These are phyloP conservation scores for Aureobasidium zeae DNA, from an alignment of 2,329 filamentous ascomycete genomes.

Conservation along the genomic window DNA sequence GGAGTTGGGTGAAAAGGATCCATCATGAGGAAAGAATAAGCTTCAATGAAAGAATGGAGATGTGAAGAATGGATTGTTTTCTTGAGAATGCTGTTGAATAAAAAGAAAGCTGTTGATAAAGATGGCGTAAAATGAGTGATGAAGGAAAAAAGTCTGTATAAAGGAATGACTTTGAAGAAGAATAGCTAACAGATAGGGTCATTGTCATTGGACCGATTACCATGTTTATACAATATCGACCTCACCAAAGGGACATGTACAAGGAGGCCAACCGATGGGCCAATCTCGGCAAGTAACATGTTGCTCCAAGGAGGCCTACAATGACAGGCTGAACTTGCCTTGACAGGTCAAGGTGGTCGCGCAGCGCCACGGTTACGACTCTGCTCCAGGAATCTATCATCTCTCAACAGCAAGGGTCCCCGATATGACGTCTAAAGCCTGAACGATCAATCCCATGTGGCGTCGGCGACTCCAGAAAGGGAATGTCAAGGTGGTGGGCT, in stretches of 20 bases:
- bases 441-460: neutral
- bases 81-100: slow-evolving; percentile 39
- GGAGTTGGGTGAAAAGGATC: slow-evolving; percentile 27
- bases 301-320: slow-evolving; percentile 5
- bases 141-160: slow-evolving; percentile 28
- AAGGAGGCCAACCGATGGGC: slow-evolving; percentile 4
- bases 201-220: slow-evolving; percentile 12
- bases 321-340: slow-evolving; percentile 14
- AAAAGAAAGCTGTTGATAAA: slow-evolving; percentile 34
- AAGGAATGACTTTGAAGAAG: slow-evolving; percentile 34
- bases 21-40: slow-evolving; percentile 25
- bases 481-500: slow-evolving; percentile 15
- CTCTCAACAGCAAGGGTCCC: slow-evolving; percentile 15
- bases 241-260: slow-evolving; percentile 13
- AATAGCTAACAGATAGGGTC: slow-evolving; percentile 2
- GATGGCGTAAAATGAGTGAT: slow-evolving; percentile 15
- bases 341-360: slow-evolving; percentile 6
- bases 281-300: slow-evolving; percentile 16
- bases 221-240: slow-evolving; percentile 15
- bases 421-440: slow-evolving; percentile 7
- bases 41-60: slow-evolving; percentile 26
- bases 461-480: slow-evolving; percentile 3
- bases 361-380: slow-evolving; percentile 8
- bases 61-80: slow-evolving; percentile 20
- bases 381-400: slow-evolving; percentile 11